A percentile compares a stretch with the other conserved stretches of the same genome.
Evolutionary conservation across 805 yeast genomes (phyloP).

Genomic region (Metschnikowia santaceciliae): DNA sequence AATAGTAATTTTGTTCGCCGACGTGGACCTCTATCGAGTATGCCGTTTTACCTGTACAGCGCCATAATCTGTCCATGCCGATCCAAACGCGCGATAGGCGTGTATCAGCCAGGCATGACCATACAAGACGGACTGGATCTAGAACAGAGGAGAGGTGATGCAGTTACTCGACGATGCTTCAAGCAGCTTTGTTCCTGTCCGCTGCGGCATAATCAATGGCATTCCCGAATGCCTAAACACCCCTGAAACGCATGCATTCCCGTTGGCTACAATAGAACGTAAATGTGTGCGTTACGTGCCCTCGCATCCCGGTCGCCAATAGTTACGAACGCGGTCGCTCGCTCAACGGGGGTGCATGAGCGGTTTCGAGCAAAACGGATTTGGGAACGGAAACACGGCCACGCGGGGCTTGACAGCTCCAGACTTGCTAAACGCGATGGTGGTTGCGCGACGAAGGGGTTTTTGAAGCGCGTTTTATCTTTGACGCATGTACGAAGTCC

Average conservation of each 20-base stretch:
- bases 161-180: background rate
- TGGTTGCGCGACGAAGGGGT: slow-evolving; percentile 1
- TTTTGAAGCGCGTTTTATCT: background rate
- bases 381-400: background rate
- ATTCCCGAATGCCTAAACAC: background rate
- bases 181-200: background rate
- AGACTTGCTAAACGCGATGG: background rate
- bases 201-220: background rate
- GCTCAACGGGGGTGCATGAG: background rate
- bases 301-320: background rate
- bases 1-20: background rate
- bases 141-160: background rate
- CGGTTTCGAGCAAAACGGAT: background rate
- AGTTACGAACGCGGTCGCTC: background rate
- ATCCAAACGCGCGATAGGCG: background rate
- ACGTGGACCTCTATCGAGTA: background rate
- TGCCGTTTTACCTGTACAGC: background rate
- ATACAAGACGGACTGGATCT: background rate
- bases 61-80: background rate
- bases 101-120: background rate
- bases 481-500: background rate
- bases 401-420: background rate
- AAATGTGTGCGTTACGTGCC: background rate
- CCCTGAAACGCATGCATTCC: background rate
- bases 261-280: background rate